Percentiles rank a stretch among this genome's conserved stretches.
These are phyloP conservation scores for Globisporangium spinosum DNA, from an alignment of 352 stramenopile species.

Conservation along the genomic window DNA sequence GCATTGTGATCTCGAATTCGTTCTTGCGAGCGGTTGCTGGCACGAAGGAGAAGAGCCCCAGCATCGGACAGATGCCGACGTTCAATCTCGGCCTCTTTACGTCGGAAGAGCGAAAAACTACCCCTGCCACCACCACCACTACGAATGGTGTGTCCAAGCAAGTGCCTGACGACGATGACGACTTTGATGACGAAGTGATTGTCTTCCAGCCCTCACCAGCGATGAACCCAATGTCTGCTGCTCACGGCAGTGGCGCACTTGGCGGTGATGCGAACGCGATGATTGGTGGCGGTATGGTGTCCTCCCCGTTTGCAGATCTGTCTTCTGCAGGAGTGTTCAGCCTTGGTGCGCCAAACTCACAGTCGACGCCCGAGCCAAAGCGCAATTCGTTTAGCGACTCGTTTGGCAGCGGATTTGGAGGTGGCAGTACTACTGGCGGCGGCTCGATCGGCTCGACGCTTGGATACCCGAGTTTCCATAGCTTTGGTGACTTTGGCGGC, in stretches of 20 bases:
- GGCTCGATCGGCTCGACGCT: conserved; percentile 40
- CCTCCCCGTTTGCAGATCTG: conserved; percentile 21
- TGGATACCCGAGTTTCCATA: conserved; percentile 61
- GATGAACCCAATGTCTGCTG: conserved; percentile 24
- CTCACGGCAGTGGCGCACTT: conserved; percentile 30
- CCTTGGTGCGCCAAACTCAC: conserved; percentile 20
- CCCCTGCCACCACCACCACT: neutral
- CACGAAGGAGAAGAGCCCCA: neutral
- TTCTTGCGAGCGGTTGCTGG: conserved; percentile 16
- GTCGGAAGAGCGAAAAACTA: conserved; percentile 1
- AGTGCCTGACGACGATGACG: conserved; percentile 46
- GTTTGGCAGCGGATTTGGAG: conserved; percentile 16
- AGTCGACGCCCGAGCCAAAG: conserved; percentile 18
- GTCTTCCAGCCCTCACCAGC: conserved; percentile 68
- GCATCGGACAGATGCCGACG: conserved; percentile 16
- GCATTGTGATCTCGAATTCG: conserved; percentile 16
- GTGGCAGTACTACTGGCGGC: neutral
- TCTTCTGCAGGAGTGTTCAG: conserved; percentile 15
- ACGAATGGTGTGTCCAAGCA: conserved; percentile 14
- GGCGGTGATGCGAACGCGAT: conserved; percentile 16
- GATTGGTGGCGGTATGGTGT: conserved; percentile 3
- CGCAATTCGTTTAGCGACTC: conserved; percentile 13
- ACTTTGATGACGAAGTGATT: conserved; percentile 86
- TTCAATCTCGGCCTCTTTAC: conserved; percentile 34
- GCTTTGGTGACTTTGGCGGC: conserved; percentile 43